Base-by-base conservation (phyloP, 2,329 filamentous ascomycete species). In the Arachnopeziza araneosa region DNA sequence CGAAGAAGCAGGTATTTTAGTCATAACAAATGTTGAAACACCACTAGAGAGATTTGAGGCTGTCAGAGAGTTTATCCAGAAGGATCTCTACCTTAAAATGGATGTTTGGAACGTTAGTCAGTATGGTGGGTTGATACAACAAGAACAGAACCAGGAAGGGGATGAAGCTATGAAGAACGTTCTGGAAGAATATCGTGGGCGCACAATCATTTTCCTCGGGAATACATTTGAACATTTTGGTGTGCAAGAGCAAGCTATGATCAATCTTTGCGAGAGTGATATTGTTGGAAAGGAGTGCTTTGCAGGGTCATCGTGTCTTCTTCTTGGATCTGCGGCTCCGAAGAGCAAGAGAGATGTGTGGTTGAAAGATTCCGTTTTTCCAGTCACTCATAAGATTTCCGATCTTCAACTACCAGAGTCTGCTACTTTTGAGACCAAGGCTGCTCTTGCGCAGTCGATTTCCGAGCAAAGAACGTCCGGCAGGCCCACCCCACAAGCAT, bases 101-200 rank as follows among this genome's bases (percentile, higher is more conserved):
- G 54, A 60, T 54, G 52, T 57, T 9, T 60, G 55, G 51, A 60
- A 60, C 24, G 32, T 60, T 12, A 60, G 55, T 48, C 55, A 51
- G 19, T 57, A 60, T 22, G 59, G 59, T 19, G 55, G 55, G 10
- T 50, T 60, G 2, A 48, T 30, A 2, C 54, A 26, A 14, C 54
- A 56, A 50, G 24, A 53, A 17, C 23, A 56, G 9, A 36, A 51
- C 50, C 21, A 60, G 17, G 50, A 54, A 30, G 51, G 51, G 8
- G 19, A 55, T 23, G 44, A 24, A 3, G 26, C 19, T 44, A 14
- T 48, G 14, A 52, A 21, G 6, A 54, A 55, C 21, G 49, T 60
- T 51, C 23, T 60, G 51, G 21, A 51, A 2, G 51, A 57, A 10
- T 60, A 60, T 49, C 44, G 44, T 2, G 55, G 52, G 8, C 50